A percentile compares a stretch with the other conserved stretches of the same genome.
Evolutionary conservation across 1,284 basidiomycete species (phyloP).

Genomic region (Naganishia albida): DNA sequence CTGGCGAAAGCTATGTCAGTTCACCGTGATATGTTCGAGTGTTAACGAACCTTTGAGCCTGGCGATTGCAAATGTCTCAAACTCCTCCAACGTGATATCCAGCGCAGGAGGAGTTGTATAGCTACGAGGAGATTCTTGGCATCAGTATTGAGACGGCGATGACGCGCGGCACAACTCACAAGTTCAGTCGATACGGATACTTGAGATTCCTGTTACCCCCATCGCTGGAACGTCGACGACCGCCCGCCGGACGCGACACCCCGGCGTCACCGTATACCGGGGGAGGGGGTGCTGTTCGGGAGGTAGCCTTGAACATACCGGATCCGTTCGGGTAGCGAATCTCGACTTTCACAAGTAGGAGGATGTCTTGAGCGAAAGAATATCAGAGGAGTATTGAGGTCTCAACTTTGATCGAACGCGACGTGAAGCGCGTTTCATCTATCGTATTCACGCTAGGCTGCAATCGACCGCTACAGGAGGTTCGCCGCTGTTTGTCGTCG

Average conservation of each 20-base stretch:
- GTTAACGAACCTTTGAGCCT: slow-evolving; percentile 63
- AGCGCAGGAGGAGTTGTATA: slow-evolving; percentile 25
- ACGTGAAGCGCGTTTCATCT: too few relatives aligned
- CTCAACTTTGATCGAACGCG: too few relatives aligned
- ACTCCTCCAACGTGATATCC: slow-evolving; percentile 94
- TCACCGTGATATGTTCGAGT: not conserved
- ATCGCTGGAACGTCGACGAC: slow-evolving; percentile 43
- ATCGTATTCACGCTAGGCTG: too few relatives aligned
- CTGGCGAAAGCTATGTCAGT: slow-evolving; percentile 38
- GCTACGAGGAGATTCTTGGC: not conserved
- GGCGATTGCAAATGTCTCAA: slow-evolving; percentile 88
- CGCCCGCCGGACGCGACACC: slow-evolving; percentile 44
- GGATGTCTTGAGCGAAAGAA: too few relatives aligned
- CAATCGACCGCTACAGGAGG: too few relatives aligned
- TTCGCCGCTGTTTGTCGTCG: too few relatives aligned
- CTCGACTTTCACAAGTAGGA: too few relatives aligned
- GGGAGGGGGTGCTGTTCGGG: slow-evolving; percentile 37
- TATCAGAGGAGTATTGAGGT: too few relatives aligned
- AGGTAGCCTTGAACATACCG: slow-evolving; percentile 48
- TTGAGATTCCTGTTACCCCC: slow-evolving; percentile 35
- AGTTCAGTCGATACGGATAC: slow-evolving; percentile 75
- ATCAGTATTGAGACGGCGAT: not conserved
- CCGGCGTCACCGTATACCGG: slow-evolving; percentile 36
- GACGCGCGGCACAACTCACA: slow-evolving; percentile 59
- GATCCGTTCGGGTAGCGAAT: too few relatives aligned